These are phyloP conservation scores for Kodamaea leandrae DNA, from an alignment of 805 yeast genomes.

Conservation along the genomic window DNA sequence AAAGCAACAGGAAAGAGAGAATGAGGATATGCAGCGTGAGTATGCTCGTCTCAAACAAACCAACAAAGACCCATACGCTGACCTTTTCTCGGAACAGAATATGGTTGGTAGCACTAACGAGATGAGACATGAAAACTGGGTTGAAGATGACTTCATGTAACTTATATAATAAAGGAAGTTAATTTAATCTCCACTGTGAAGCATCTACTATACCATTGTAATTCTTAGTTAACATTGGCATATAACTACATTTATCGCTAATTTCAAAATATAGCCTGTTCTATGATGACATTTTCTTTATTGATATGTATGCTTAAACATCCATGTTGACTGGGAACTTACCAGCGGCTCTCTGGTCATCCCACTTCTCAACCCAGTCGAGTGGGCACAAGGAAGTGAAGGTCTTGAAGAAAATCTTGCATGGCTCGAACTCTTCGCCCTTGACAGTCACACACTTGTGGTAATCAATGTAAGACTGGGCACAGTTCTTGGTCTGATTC, in stretches of 20 bases:
- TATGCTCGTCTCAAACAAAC: slow-evolving; percentile 39
- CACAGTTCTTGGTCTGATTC: slow-evolving; percentile 98
- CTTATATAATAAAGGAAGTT: too few species aligned
- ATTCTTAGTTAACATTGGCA: too few species aligned
- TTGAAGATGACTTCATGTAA: slow-evolving; percentile 56
- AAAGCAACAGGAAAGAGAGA: slow-evolving; percentile 37
- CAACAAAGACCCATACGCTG: slow-evolving; percentile 38
- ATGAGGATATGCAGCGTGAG: slow-evolving; percentile 33
- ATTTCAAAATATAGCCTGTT: background rate
- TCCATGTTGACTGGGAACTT: slow-evolving; percentile 42
- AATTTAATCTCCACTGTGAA: background rate
- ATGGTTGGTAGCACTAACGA: slow-evolving; percentile 45
- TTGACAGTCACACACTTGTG: slow-evolving; percentile 94
- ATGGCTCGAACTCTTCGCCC: slow-evolving; percentile 98
- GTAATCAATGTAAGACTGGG: slow-evolving; percentile 96
- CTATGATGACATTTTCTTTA: slow-evolving; percentile 1
- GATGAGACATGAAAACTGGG: slow-evolving; percentile 48
- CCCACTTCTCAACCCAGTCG: slow-evolving; percentile 86
- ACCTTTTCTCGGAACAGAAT: slow-evolving; percentile 47
- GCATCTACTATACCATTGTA: too few species aligned
- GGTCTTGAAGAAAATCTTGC: slow-evolving; percentile 90
- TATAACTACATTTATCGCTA: background rate
- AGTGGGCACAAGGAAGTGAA: slow-evolving; percentile 83
- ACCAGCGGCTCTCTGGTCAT: slow-evolving; percentile 70
- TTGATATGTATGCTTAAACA: slow-evolving; percentile 7